Evolutionary conservation across 768 basidiomycete species (phyloP), one percentile per base, ranked within the genome.

Genomic region (Rubroboletus pulcherrimus): DNA sequence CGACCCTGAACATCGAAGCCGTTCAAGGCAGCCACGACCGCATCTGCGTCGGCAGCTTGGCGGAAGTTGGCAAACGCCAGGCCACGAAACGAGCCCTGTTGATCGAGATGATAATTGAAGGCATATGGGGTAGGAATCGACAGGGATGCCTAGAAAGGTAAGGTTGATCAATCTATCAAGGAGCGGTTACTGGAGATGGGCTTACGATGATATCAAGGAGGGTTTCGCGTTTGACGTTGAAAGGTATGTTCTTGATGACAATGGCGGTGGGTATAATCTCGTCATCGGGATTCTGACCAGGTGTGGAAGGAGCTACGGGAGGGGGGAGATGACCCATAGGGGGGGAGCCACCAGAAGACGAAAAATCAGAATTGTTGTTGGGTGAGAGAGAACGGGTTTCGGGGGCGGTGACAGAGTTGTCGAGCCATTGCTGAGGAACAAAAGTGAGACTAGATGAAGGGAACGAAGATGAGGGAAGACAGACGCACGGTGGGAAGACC

Each of bases 181-280:
- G 17, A 61, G 49, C 14, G 35, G 39, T 2, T 4, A 35, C 31
- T 31, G 44, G 42, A 37, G 50, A 58, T 61, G 49, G 46, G 83
- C 92, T 61, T 55, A 96, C 95, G 71, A 99, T 98, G 71, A 98
- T 93, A 76, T 90, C 88, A 67, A 98, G 85, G 63, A 99, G 83
- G 42, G 92, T 92, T 77, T 98, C 96, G 68, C 92, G 87, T 76
- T 94, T 92, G 63, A 98, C 93, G 66, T 94, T 94, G 81, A 99
- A 99, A 63, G 96, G 96, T 77, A 99, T 99, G 79, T 98, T 98
- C 84, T 99, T 99, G 74, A 99, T 98, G 70, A 99, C 97, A 68
- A 99, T 98, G 52, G 97, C 97, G 10, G 95, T 98, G 53, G 96
- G 96, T 75, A 98, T 98, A 72, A 97, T 81, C 72, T 97, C 94